A percentile compares a stretch with the other conserved stretches of the same genome.
Evolutionary conservation across 2,329 filamentous ascomycete genomes (phyloP).

Genomic region (Ceratocystis ficicola): DNA sequence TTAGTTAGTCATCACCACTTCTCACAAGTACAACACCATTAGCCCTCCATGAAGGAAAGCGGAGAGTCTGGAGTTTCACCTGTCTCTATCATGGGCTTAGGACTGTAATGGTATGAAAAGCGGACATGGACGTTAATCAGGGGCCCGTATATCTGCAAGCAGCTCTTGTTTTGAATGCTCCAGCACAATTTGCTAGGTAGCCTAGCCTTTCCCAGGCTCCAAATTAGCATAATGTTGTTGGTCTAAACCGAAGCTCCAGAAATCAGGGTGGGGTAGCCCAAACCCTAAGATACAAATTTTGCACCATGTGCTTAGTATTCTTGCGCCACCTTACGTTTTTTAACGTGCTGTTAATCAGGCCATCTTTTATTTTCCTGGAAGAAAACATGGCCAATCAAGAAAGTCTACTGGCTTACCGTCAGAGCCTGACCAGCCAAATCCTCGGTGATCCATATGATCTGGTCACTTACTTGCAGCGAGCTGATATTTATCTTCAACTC

Average conservation of each 20-base stretch:
- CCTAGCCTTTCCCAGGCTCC: too few species aligned
- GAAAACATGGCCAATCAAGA: not conserved
- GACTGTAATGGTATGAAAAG: not conserved
- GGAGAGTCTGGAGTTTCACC: not conserved
- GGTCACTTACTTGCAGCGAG: constrained; percentile 56
- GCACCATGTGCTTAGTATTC: constrained; percentile 19
- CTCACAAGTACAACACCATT: not conserved
- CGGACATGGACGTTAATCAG: too few species aligned
- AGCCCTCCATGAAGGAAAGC: not conserved
- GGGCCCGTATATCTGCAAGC: too few species aligned
- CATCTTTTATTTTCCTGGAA: not conserved
- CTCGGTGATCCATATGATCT: constrained; percentile 46
- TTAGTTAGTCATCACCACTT: not conserved
- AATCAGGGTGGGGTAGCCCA: too few species aligned
- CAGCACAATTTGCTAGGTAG: too few species aligned
- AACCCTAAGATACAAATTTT: not conserved
- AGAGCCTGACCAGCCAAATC: constrained; percentile 45
- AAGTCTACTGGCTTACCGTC: constrained; percentile 43
- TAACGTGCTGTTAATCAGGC: too few species aligned
- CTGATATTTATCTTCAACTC: constrained; percentile 56
- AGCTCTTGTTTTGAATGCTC: too few species aligned
- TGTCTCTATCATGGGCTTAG: not conserved
- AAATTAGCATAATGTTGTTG: too few species aligned
- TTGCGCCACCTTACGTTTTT: too few species aligned
- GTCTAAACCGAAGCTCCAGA: too few species aligned